Evolutionary conservation across 2,329 filamentous ascomycete genomes (phyloP), one percentile per base, ranked within the genome.

Genomic region (Calonectria leucothoes): DNA sequence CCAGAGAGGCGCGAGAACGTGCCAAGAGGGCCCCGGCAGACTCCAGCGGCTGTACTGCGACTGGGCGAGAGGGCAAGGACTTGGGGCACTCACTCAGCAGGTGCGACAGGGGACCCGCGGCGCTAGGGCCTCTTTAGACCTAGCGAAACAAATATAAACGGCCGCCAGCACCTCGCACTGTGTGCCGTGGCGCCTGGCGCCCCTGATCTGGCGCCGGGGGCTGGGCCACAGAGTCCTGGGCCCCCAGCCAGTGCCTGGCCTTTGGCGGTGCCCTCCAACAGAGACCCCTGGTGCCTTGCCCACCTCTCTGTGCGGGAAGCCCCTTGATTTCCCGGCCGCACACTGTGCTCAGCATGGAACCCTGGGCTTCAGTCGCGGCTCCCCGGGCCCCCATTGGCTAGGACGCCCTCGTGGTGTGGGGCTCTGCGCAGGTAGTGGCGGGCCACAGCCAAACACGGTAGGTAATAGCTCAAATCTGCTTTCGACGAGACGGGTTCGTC

Each of bases 131-230:
- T 49, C 68, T 78, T 78, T 52, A 69, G 74, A 55, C 37, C 74
- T 78, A 79, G 79, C 79, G 77, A 80, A 80, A 80, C 79, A 72
- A 74, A 72, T 72, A 66, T 72, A 63, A 74, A 70, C 71, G 66
- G 71, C 70, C 73, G 72, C 78, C 71, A 74, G 25, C 15, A 48
- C 23, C 70, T 68, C 61, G 71, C 71, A 77, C 76, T 14, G 76
- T 77, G 71, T 70, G 67, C 23, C 45, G 71, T 72, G 72, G 76
- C 75, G 72, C 37, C 51, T 15, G 66, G 12, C 27, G 70, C 76
- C 78, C 78, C 78, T 80, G 77, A 74, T 71, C 15, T 66, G 33
- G 31, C 25, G n/a, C n/a, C 10, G 31, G 39, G 20, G 52, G 27
- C 52, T 29, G 52, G 25, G 20, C 52, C 33, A 48, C 52, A 37